phyloP scores from a whole-genome alignment of 768 basidiomycete genomes.

The Leccinum pellstonianum region DNA sequence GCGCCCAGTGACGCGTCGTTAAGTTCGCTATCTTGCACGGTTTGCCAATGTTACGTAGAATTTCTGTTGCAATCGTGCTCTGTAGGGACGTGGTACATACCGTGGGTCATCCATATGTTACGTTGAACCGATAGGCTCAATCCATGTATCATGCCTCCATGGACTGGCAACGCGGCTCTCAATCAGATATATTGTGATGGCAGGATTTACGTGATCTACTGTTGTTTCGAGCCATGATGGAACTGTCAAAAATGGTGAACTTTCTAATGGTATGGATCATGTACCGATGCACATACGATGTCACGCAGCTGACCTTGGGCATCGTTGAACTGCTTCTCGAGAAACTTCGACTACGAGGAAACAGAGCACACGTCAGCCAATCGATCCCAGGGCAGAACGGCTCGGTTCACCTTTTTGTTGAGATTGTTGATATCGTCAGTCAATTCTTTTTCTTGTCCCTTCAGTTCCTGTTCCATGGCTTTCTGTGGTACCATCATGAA shows the following conservation, averaged over 20 bases:
- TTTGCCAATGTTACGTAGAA: neutral
- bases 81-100: conserved; percentile 1
- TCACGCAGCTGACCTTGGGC: conserved; percentile 85
- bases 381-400: neutral
- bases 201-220: conserved; percentile 13
- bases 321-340: conserved; percentile 92
- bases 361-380: neutral
- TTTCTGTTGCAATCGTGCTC: neutral
- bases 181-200: conserved; percentile 11
- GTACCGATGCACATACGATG: conserved; percentile 52
- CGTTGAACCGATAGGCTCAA: conserved; percentile 1
- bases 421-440: conserved; percentile 79
- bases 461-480: conserved; percentile 75
- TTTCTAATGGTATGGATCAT: neutral
- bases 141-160: neutral
- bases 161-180: neutral
- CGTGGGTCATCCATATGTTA: neutral
- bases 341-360: conserved; percentile 70
- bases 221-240: conserved; percentile 30
- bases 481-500: conserved; percentile 85
- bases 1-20: conserved; percentile 14
- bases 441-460: conserved; percentile 76
- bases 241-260: conserved; percentile 23
- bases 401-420: conserved; percentile 73
- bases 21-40: conserved; percentile 3